Evolutionary conservation across 495 filamentous ascomycete genomes (phyloP).

Genomic region (Thermothielavioides terrestris): DNA sequence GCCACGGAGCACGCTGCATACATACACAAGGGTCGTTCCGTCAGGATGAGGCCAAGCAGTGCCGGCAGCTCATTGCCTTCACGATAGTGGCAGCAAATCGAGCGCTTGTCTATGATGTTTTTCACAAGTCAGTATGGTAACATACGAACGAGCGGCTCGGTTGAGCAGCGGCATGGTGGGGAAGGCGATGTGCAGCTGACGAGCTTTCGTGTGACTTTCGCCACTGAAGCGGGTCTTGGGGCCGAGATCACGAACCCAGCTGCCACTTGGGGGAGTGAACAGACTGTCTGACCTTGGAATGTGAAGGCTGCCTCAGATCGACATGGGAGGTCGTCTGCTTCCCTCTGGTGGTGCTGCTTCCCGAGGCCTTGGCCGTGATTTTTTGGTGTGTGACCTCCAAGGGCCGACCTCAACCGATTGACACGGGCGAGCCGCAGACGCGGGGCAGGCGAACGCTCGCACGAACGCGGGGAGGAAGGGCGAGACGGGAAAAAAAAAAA

Average conservation of each 20-base stretch:
- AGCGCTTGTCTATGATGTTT: slow-evolving; percentile 5
- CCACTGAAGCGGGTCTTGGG: slow-evolving; percentile 10
- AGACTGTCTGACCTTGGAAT: background rate
- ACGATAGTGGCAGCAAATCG: slow-evolving; percentile 22
- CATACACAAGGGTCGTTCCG: slow-evolving; percentile 15
- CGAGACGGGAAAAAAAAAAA: too few relatives aligned
- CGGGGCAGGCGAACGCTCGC: background rate
- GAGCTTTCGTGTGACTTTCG: slow-evolving; percentile 12
- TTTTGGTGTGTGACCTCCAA: background rate
- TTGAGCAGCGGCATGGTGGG: slow-evolving; percentile 1
- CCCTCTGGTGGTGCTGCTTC: background rate
- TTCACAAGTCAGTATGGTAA: slow-evolving; percentile 1
- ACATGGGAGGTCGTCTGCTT: background rate
- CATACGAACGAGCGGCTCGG: background rate
- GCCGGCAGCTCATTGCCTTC: slow-evolving; percentile 22
- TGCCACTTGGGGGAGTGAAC: background rate
- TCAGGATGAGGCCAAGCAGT: slow-evolving; percentile 15
- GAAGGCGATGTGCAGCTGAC: slow-evolving; percentile 9
- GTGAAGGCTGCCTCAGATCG: background rate
- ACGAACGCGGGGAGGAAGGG: background rate
- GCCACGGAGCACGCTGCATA: background rate
- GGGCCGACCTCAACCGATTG: slow-evolving; percentile 12
- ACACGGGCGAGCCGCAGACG: background rate
- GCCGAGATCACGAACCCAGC: slow-evolving; percentile 3
- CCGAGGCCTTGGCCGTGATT: background rate